Percentiles rank a stretch among this genome's conserved stretches.
Evolutionary conservation across 1,284 basidiomycete genomes (phyloP).

Genomic region (Irpex sp.): DNA sequence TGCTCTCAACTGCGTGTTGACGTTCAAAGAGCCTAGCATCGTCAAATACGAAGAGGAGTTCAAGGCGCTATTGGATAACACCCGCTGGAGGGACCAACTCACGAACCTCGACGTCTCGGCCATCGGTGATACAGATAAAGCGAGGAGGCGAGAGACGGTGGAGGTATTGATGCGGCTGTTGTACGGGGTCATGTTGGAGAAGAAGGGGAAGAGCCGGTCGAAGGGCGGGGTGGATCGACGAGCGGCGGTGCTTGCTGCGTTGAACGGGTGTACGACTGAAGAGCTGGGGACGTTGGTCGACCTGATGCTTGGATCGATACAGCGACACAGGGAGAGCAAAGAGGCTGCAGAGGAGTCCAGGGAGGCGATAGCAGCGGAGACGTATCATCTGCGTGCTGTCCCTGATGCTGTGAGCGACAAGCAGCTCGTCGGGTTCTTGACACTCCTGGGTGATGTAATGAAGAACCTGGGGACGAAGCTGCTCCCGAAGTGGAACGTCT

Average conservation of each 20-base stretch:
- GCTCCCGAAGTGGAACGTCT: conserved; percentile 64
- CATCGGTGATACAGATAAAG: conserved; percentile 43
- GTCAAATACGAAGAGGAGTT: conserved; percentile 67
- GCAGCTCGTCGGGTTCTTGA: conserved; percentile 82
- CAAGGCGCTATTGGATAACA: conserved; percentile 76
- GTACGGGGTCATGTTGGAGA: conserved; percentile 89
- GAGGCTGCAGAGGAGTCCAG: conserved; percentile 26
- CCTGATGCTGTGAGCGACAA: conserved; percentile 46
- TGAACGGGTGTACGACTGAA: conserved; percentile 68
- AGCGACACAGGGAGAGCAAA: not conserved
- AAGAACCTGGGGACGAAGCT: conserved; percentile 77
- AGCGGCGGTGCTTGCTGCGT: conserved; percentile 72
- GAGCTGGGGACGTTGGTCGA: conserved; percentile 83
- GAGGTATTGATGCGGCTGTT: conserved; percentile 76
- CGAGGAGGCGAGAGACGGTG: conserved; percentile 69
- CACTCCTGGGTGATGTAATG: conserved; percentile 81
- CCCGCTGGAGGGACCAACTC: conserved; percentile 87
- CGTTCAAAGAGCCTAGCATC: conserved; percentile 78
- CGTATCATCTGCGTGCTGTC: conserved; percentile 24
- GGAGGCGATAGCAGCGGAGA: conserved; percentile 12
- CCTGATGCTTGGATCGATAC: conserved; percentile 86
- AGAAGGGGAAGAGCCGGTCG: conserved; percentile 61
- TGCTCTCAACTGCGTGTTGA: conserved; percentile 79
- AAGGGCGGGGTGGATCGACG: conserved; percentile 63
- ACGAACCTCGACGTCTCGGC: conserved; percentile 66